Base-by-base conservation (phyloP, 2,329 filamentous ascomycete species). In the Aspergillus japonicus region DNA sequence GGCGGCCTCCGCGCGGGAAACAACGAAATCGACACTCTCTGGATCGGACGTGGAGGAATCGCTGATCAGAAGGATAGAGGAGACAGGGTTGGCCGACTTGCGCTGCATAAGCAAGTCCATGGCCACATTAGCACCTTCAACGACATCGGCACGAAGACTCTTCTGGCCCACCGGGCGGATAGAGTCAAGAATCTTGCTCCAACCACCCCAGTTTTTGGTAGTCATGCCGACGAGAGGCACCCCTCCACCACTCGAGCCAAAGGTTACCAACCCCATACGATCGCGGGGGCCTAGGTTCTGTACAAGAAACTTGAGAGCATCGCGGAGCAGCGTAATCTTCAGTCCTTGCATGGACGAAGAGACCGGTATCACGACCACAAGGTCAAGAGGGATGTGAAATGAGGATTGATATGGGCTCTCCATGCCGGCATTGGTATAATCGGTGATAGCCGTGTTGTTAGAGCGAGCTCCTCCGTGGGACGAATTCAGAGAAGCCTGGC, bases 281-380 rank as follows among this genome's bases (percentile, higher is more conserved):
- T 99, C 95, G 56, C 92, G 86, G 67, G 97, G 92, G 33, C 95
- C 95, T 0, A 99, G 86, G 51, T 87, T 94, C 66, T 89, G 85
- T 2, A 99, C 91, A 75, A 99, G 88, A 74, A 98, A 99, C 60
- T 90, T 91, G 39, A 99, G 83, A 0, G 94, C 90, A 75, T 99
- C 95, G 47, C 92, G 88, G 14, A 99, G 86, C 1, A 99, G 83
- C 62, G 94, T 96, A 72, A 98, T 97, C 80, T 99, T 99, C 62
- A 99, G 86, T n/a, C 95, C 95, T 76, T 98, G 95, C 94, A 98
- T 99, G 0, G 95, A 98, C 1, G 94, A 96, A 0, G 95, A 98
- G 5, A 99, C 92, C 0, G 95, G 95, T 35, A 99, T 93, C 23
- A 99, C 95, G 0, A 98, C 92, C 0, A 99, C 94, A 31, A 99